These are phyloP conservation scores for Zasmidium cellare DNA, from an alignment of 2,329 filamentous ascomycete genomes.

Conservation along the genomic window DNA sequence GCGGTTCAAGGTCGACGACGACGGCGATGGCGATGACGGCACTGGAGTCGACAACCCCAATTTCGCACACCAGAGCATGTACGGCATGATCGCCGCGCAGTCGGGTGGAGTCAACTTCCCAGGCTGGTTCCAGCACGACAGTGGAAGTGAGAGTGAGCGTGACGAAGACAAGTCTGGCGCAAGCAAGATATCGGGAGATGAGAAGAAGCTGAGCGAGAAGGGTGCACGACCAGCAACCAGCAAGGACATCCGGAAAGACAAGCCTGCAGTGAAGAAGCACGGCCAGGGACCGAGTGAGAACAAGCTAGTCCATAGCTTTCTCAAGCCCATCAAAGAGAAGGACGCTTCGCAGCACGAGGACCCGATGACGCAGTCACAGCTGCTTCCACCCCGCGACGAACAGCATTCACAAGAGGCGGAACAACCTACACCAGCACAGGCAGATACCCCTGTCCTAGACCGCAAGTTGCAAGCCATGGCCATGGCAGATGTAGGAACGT, in stretches of 20 bases:
- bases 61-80: slow-evolving; percentile 92
- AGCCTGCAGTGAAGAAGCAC: slow-evolving; percentile 41
- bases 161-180: slow-evolving; percentile 18
- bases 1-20: slow-evolving; percentile 19
- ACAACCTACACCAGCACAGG: slow-evolving; percentile 39
- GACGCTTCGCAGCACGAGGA: slow-evolving; percentile 33
- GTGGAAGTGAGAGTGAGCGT: slow-evolving; percentile 67
- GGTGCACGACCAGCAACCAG: slow-evolving; percentile 4
- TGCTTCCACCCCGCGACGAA: slow-evolving; percentile 27
- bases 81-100: slow-evolving; percentile 86
- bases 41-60: slow-evolving; percentile 34
- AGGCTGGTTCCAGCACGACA: slow-evolving; percentile 62
- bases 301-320: slow-evolving; percentile 65
- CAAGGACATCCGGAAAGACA: slow-evolving; percentile 7
- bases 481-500: slow-evolving; percentile 26
- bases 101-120: slow-evolving; percentile 81
- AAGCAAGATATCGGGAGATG: slow-evolving; percentile 6
- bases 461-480: slow-evolving; percentile 55
- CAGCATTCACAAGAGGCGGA: slow-evolving; percentile 13
- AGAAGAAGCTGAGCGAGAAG: slow-evolving; percentile 10
- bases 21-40: slow-evolving; percentile 22
- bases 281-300: slow-evolving; percentile 62
- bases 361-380: slow-evolving; percentile 33
- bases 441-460: slow-evolving; percentile 70
- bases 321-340: slow-evolving; percentile 51